Percentiles rank a stretch among this genome's conserved stretches.
Conservation (phyloP, 2,329 filamentous ascomycete species). For the Chaetomium sp. region DNA sequence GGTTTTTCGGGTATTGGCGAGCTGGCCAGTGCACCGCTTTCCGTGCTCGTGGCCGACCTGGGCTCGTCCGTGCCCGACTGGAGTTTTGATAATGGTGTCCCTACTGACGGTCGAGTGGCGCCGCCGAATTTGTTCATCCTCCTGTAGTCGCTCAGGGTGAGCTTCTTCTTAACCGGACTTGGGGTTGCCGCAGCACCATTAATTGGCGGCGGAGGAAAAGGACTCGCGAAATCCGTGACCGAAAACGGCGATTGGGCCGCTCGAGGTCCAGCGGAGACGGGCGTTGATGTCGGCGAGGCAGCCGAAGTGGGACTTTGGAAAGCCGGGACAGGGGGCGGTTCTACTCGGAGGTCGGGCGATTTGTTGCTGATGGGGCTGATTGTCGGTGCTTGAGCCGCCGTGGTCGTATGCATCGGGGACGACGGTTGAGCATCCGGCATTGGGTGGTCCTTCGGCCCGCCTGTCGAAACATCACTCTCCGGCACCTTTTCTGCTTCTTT, state of each 20-base stretch:
- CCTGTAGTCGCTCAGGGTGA: slow-evolving; percentile 68
- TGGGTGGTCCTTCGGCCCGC: slow-evolving; percentile 29
- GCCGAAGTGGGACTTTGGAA: slow-evolving; percentile 48
- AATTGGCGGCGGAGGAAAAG: slow-evolving; percentile 47
- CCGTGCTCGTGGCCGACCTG: slow-evolving; percentile 31
- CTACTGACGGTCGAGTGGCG: slow-evolving; percentile 43
- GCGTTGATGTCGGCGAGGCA: slow-evolving; percentile 44
- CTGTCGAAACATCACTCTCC: slow-evolving; percentile 5
- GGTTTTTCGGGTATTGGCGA: slow-evolving; percentile 19
- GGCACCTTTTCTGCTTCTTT: slow-evolving; percentile 25
- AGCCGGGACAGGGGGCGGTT: slow-evolving; percentile 58
- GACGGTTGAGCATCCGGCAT: slow-evolving; percentile 43
- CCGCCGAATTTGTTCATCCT: slow-evolving; percentile 58
- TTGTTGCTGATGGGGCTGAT: slow-evolving; percentile 40
- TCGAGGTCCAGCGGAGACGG: slow-evolving; percentile 50
- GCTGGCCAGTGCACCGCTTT: slow-evolving; percentile 1
- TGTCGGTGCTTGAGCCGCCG: slow-evolving; percentile 9
- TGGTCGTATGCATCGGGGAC: slow-evolving; percentile 33
- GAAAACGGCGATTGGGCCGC: slow-evolving; percentile 55
- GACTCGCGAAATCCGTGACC: slow-evolving; percentile 45
- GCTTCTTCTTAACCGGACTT: slow-evolving; percentile 67
- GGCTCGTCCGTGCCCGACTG: slow-evolving; percentile 30
- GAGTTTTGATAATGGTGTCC: slow-evolving; percentile 42
- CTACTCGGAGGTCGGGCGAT: slow-evolving; percentile 54
- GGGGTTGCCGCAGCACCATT: slow-evolving; percentile 53